phyloP scores from a whole-genome alignment of 352 stramenopile species.

The Globisporangium acanthophoron region DNA sequence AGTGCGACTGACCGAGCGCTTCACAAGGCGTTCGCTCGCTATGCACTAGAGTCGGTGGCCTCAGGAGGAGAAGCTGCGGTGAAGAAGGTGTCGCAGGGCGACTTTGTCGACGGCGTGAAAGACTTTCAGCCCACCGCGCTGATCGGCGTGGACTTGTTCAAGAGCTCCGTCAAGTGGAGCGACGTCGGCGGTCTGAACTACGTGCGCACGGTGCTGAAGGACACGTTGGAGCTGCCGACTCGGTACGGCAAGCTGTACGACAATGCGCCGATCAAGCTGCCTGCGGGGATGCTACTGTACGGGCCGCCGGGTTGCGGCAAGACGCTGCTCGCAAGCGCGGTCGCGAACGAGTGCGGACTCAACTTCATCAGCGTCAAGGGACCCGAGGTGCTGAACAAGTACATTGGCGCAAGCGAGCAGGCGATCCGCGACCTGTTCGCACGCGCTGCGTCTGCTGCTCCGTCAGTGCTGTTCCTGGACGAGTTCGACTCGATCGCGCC shows the following conservation, averaged over 20 bases:
- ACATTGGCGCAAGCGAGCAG: conserved; percentile 88
- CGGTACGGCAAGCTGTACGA: conserved; percentile 78
- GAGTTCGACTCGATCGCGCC: conserved; percentile 96
- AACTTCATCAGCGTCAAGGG: conserved; percentile 92
- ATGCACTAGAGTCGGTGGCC: conserved; percentile 10
- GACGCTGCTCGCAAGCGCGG: conserved; percentile 80
- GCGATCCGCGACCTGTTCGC: conserved; percentile 86
- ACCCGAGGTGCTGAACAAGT: conserved; percentile 88
- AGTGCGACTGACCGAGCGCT: conserved; percentile 61
- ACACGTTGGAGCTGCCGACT: conserved; percentile 85
- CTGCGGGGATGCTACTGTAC: conserved; percentile 85
- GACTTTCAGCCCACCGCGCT: conserved; percentile 80
- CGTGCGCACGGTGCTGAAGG: conserved; percentile 83
- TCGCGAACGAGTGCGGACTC: conserved; percentile 82
- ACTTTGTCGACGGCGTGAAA: conserved; percentile 72
- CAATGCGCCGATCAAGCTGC: conserved; percentile 75
- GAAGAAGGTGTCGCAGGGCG: conserved; percentile 39
- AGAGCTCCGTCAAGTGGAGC: conserved; percentile 82
- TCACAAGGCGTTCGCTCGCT: conserved; percentile 57
- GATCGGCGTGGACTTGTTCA: conserved; percentile 78
- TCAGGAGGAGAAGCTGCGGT: background rate
- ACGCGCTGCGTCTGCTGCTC: conserved; percentile 63
- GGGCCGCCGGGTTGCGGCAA: conserved; percentile 90
- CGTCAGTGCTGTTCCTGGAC: conserved; percentile 80
- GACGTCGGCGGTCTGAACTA: conserved; percentile 80